A percentile compares a stretch with the other conserved stretches of the same genome.
Evolutionary conservation across 2,329 filamentous ascomycete species (phyloP).

Genomic region (Cordyceps tenuipes): DNA sequence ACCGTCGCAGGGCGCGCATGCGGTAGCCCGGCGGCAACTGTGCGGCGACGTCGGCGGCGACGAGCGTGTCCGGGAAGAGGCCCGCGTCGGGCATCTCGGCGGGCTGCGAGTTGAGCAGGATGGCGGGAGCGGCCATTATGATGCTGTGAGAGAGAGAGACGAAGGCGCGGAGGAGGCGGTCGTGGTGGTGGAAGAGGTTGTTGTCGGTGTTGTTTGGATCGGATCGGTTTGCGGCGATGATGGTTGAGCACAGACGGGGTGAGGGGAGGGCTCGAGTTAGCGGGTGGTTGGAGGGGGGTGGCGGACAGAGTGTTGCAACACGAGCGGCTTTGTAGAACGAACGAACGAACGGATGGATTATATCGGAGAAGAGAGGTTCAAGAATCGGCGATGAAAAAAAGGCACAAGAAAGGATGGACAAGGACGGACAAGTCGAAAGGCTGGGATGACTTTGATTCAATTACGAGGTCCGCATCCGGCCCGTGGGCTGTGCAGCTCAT

Average conservation of each 20-base stretch:
- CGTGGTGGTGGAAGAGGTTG: not conserved
- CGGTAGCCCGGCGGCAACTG: slow-evolving; percentile 73
- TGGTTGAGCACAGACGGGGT: not conserved
- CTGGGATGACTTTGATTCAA: not conserved
- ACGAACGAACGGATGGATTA: not conserved
- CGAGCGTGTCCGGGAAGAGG: slow-evolving; percentile 70
- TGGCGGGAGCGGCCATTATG: slow-evolving; percentile 8
- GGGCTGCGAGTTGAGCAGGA: slow-evolving; percentile 12
- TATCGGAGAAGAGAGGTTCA: not conserved
- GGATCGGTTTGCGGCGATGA: not conserved
- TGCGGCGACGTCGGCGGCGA: slow-evolving; percentile 65
- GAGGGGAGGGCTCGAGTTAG: not conserved
- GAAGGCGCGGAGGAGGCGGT: too few relatives aligned
- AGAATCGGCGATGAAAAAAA: not conserved
- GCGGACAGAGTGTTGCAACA: not conserved
- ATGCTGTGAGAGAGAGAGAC: not conserved
- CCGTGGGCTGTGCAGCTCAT: not conserved
- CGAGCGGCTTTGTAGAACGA: not conserved
- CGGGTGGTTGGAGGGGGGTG: not conserved
- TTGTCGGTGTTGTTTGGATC: not conserved
- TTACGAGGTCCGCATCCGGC: not conserved
- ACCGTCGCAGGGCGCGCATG: slow-evolving; percentile 68
- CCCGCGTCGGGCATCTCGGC: slow-evolving; percentile 27
- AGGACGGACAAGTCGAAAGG: not conserved
- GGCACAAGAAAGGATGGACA: not conserved